phyloP scores from a whole-genome alignment of 2,329 filamentous ascomycete genomes.

The Cyphellophora europaea region DNA sequence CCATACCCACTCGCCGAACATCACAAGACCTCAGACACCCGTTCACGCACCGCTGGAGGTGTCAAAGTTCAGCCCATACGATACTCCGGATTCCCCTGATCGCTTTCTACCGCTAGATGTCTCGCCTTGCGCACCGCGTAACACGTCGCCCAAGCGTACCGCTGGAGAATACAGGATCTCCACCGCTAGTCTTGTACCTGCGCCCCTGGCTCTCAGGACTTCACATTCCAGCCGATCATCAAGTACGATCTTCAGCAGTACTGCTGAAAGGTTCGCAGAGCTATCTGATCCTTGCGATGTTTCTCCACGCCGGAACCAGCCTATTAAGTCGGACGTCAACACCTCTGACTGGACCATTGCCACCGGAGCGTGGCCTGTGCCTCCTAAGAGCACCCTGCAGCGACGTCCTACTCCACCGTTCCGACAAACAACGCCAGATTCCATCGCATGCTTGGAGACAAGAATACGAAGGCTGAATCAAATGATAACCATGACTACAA shows the following conservation, averaged over 20 bases:
- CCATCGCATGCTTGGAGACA: neutral
- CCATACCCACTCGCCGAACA: too few species aligned
- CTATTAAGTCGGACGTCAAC: neutral
- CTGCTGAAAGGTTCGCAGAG: neutral
- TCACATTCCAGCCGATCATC: conserved; percentile 3
- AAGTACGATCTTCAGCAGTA: conserved; percentile 5
- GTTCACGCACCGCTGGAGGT: conserved; percentile 9
- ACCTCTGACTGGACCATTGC: neutral
- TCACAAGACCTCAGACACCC: conserved; percentile 8
- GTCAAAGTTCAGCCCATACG: conserved; percentile 16
- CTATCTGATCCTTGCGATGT: conserved; percentile 10
- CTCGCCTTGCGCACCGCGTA: too few species aligned
- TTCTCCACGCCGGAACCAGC: conserved; percentile 2
- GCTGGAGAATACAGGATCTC: conserved; percentile 1
- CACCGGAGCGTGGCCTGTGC: neutral
- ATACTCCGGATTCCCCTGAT: too few species aligned
- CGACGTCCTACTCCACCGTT: too few species aligned
- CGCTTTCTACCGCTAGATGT: too few species aligned
- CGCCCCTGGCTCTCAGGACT: conserved; percentile 3
- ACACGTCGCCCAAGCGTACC: too few species aligned
- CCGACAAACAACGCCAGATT: too few species aligned
- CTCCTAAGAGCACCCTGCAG: neutral
- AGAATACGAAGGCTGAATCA: conserved; percentile 6
- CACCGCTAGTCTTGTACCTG: conserved; percentile 4
- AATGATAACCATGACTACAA: conserved; percentile 7